These are phyloP conservation scores for Alternaria sp. DNA, from an alignment of 2,329 filamentous ascomycete species.

Conservation along the genomic window DNA sequence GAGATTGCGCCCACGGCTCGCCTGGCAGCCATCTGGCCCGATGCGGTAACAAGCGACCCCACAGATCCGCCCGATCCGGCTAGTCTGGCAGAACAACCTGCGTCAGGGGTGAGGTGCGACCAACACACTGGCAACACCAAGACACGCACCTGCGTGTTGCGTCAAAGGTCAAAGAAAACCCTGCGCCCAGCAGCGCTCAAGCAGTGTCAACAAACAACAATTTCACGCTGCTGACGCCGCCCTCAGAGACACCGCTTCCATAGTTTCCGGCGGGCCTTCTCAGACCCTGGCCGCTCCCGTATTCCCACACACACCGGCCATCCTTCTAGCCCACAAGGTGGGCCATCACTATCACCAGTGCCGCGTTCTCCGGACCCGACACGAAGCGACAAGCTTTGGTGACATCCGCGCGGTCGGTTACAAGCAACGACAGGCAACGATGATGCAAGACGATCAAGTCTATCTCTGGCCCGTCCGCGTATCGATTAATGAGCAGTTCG, in stretches of 20 bases:
- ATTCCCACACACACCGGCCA: slow-evolving; percentile 9
- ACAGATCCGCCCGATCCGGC: slow-evolving; percentile 7
- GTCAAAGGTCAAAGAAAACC: background rate
- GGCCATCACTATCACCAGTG: background rate
- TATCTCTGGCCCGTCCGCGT: background rate
- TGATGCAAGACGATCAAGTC: background rate
- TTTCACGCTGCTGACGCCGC: background rate
- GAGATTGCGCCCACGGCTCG: slow-evolving; percentile 20
- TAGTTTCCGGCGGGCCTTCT: background rate
- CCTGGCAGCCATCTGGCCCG: slow-evolving; percentile 1
- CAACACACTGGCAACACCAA: background rate
- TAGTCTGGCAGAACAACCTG: slow-evolving; percentile 16
- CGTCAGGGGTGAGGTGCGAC: slow-evolving; percentile 12
- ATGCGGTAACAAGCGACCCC: slow-evolving; percentile 13
- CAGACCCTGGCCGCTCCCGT: slow-evolving; percentile 4
- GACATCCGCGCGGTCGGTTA: slow-evolving; percentile 15
- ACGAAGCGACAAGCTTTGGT: slow-evolving; percentile 20
- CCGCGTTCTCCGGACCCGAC: slow-evolving; percentile 1
- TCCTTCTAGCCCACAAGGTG: background rate
- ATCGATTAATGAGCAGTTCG: slow-evolving; percentile 3
- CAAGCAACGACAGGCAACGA: slow-evolving; percentile 17
- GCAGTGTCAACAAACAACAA: background rate
- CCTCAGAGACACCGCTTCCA: background rate
- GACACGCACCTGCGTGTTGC: background rate
- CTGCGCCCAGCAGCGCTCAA: background rate